These are phyloP conservation scores for Fragaria iinumae DNA, from an alignment of 306 rosid genomes.

Conservation along the genomic window DNA sequence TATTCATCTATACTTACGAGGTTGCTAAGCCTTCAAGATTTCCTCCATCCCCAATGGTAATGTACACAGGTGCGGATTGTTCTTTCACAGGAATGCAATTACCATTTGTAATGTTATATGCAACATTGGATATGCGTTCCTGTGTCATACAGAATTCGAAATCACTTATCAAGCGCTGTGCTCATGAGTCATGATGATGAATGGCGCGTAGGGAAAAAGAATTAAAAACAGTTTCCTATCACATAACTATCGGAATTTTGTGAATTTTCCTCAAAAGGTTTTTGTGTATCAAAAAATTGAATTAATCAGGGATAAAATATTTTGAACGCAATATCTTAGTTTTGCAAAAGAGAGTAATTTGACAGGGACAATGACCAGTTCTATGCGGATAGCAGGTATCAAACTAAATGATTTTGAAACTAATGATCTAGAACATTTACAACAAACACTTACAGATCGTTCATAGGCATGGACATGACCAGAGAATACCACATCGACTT, in stretches of 20 bases:
- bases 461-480: slow-evolving; percentile 96
- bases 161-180: not conserved
- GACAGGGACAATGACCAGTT: not conserved
- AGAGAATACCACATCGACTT: slow-evolving; percentile 75
- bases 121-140: slow-evolving; percentile 64
- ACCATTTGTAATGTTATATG: slow-evolving; percentile 56
- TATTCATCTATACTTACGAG: slow-evolving; percentile 38
- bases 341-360: not conserved
- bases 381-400: not conserved
- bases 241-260: not conserved
- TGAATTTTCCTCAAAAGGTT: not conserved
- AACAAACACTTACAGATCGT: slow-evolving; percentile 57
- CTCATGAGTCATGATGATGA: not conserved
- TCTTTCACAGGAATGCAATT: slow-evolving; percentile 52
- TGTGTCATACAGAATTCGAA: slow-evolving; percentile 13
- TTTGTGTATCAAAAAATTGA: not conserved
- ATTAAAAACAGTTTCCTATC: not conserved
- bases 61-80: slow-evolving; percentile 67
- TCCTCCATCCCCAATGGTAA: slow-evolving; percentile 84
- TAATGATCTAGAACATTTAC: not conserved
- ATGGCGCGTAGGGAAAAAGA: not conserved
- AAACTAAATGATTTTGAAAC: not conserved
- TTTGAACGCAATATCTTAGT: not conserved
- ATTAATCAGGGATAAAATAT: not conserved
- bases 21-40: slow-evolving; percentile 71